Base-by-base conservation (phyloP, 306 rosid genomes). In the Oxytropis ochrocephala region DNA sequence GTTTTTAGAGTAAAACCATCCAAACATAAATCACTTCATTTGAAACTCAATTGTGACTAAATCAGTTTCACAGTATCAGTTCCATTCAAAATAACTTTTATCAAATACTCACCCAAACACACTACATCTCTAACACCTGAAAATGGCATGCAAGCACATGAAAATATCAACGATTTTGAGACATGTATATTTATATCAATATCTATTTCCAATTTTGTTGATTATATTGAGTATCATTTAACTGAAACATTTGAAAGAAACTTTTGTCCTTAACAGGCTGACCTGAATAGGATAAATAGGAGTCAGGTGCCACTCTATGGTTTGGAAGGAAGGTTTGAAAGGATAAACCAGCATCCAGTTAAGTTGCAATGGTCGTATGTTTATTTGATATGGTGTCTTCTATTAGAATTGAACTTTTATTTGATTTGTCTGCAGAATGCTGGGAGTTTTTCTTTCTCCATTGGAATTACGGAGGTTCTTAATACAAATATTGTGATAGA, bases 281-380 rank as follows among this genome's bases (percentile, higher is more conserved):
- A 90, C 71, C 72, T 62, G 73, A 94, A 87, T 70, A 81, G 89
- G 64, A 64, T 85, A 17, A 83, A 75, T 76, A 83, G 97, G 88
- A 85, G 79, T 24, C 98, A 94, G 74, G 57, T 84, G 79, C 91
- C 97, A 49, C 81, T 88, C 17, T 94, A 82, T 78, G 92, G 88
- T 41, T 91, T 94, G 81, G 92, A 88, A 72, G 92, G 97, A 78
- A 87, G 89, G 82, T 88, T 88, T 75, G 91, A 90, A 78, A 90
- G 98, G 83, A 90, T 94, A 84, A 94, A 94, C 76, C 88, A 94
- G 69, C 97, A 94, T 78, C 96, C 97, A 88, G 98, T 90, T 84
- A 90, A 72, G 94, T 70, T 43, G 54, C 69, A 75, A 36, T 14
- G 67, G 49, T 75, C 53, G 46, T 64, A 44, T 43, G 51, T 84